These are phyloP conservation scores for Lipomyces yarrowii DNA, from an alignment of 1,139 yeast genomes.

Conservation along the genomic window DNA sequence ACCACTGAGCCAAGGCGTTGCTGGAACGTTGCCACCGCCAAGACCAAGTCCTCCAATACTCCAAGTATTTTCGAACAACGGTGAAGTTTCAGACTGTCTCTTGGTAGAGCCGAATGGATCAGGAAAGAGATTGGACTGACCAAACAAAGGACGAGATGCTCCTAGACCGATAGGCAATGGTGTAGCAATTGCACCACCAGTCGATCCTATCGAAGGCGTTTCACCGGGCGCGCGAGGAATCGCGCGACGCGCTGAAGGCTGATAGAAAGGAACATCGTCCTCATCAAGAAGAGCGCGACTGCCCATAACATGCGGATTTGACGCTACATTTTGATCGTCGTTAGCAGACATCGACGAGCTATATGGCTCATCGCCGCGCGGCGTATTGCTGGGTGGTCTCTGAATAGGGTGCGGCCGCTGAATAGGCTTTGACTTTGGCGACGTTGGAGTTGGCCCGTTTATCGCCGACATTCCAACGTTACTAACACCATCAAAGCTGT, in stretches of 20 bases:
- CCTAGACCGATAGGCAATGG: constrained; percentile 14
- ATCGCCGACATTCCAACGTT: constrained; percentile 12
- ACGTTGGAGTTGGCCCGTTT: constrained; percentile 15
- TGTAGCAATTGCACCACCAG: constrained; percentile 1
- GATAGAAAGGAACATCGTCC: constrained; percentile 18
- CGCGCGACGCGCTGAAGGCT: constrained; percentile 19
- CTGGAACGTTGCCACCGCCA: constrained; percentile 4
- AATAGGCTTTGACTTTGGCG: constrained; percentile 23
- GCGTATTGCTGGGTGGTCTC: constrained; percentile 27
- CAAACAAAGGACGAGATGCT: constrained; percentile 11
- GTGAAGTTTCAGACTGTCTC: constrained; percentile 1
- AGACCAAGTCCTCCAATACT: constrained; percentile 11
- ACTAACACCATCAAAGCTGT: constrained; percentile 5
- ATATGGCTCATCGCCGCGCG: constrained; percentile 23
- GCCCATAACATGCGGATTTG: constrained; percentile 32
- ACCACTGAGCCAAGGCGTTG: constrained; percentile 9
- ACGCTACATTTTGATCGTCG: constrained; percentile 16
- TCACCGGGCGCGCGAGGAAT: constrained; percentile 4
- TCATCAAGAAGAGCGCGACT: constrained; percentile 30
- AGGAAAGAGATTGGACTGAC: constrained; percentile 27
- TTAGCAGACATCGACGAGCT: constrained; percentile 9
- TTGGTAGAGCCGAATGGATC: constrained; percentile 7
- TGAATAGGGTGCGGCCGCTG: constrained; percentile 34
- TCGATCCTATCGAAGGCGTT: not conserved
- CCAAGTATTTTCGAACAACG: constrained; percentile 14